A percentile compares a stretch with the other conserved stretches of the same genome.
These are phyloP conservation scores for Cercospora sesami DNA, from an alignment of 2,329 filamentous ascomycete species.

Conservation along the genomic window DNA sequence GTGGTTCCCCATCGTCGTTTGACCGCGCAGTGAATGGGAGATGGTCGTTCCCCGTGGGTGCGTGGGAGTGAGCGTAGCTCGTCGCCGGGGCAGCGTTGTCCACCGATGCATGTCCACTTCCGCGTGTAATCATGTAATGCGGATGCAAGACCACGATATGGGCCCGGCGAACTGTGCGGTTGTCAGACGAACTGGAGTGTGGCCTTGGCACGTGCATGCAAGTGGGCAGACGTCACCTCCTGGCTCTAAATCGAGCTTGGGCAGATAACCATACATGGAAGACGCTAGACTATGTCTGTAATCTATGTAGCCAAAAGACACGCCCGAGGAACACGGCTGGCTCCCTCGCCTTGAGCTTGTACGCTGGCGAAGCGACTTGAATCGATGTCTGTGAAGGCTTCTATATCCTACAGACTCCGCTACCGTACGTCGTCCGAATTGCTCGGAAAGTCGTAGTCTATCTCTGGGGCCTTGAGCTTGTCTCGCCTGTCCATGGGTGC, in stretches of 20 bases:
- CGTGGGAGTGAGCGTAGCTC: background rate
- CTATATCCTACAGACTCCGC: background rate
- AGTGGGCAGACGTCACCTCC: background rate
- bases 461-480: background rate
- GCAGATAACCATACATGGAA: background rate
- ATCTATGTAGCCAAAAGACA: background rate
- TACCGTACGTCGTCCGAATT: background rate
- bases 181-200: background rate
- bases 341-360: background rate
- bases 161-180: background rate
- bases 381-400: background rate
- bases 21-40: background rate
- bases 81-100: background rate
- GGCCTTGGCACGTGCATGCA: background rate
- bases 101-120: background rate
- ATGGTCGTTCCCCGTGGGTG: background rate
- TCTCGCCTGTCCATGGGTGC: background rate
- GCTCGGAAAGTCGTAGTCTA: background rate
- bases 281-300: background rate
- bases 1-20: background rate
- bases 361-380: background rate
- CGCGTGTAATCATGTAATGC: background rate
- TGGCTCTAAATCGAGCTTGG: background rate
- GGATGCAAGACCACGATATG: background rate
- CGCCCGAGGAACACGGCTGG: background rate